phyloP scores from a whole-genome alignment of 2,329 filamentous ascomycete species.

The Fusarium udum region DNA sequence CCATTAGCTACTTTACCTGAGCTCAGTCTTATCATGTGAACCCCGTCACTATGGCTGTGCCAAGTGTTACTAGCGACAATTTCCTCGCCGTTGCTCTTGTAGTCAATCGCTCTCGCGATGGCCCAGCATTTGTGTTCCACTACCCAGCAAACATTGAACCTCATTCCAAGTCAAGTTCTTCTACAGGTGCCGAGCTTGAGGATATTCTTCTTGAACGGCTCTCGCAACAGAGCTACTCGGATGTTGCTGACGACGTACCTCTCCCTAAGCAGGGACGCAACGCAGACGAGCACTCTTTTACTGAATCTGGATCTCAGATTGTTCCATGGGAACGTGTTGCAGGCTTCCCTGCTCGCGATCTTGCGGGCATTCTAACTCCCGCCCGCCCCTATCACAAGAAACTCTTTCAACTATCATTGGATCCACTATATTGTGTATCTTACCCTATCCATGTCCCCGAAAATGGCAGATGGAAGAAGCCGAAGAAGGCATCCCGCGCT shows the following conservation, averaged over 20 bases:
- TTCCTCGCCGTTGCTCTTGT: constrained; percentile 78
- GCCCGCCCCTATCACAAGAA: constrained; percentile 80
- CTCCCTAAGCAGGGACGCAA: constrained; percentile 60
- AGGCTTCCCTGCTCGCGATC: constrained; percentile 77
- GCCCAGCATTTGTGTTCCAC: constrained; percentile 86
- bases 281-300: constrained; percentile 65
- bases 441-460: constrained; percentile 85
- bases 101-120: constrained; percentile 78
- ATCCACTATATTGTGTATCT: constrained; percentile 81
- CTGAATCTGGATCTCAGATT: constrained; percentile 64
- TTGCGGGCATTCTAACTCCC: constrained; percentile 83
- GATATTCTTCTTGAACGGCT: constrained; percentile 61
- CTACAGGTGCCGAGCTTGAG: constrained; percentile 56
- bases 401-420: constrained; percentile 82
- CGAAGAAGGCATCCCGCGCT: constrained; percentile 61
- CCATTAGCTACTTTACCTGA: neutral
- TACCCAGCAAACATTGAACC: constrained; percentile 73
- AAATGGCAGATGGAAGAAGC: constrained; percentile 80
- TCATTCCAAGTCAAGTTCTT: constrained; percentile 47
- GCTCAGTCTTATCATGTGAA: constrained; percentile 34
- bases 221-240: constrained; percentile 49
- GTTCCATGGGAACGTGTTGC: constrained; percentile 78
- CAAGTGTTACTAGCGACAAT: constrained; percentile 63
- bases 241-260: constrained; percentile 50
- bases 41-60: constrained; percentile 51